Evolutionary conservation across 2,329 filamentous ascomycete genomes (phyloP).

Genomic region (Lasiodiplodia sp.): DNA sequence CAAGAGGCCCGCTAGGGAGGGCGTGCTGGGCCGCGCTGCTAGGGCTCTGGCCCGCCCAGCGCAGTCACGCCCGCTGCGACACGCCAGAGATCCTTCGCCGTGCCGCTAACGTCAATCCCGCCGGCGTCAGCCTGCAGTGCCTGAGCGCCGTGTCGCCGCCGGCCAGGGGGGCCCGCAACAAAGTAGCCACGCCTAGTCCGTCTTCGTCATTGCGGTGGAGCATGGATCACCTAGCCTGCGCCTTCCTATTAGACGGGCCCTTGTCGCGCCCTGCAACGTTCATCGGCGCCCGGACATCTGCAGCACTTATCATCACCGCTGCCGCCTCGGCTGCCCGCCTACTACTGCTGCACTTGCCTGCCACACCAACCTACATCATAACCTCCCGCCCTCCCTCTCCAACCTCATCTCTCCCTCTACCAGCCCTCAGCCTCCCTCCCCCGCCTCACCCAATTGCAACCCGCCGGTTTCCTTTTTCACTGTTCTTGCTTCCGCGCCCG

Average conservation of each 20-base stretch:
- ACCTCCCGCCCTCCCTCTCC: conserved; percentile 14
- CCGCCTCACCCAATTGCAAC: conserved; percentile 19
- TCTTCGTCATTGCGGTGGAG: conserved; percentile 27
- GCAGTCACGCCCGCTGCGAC: conserved; percentile 23
- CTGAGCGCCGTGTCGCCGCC: conserved; percentile 26
- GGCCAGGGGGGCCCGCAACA: conserved; percentile 27
- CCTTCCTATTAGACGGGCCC: conserved; percentile 31
- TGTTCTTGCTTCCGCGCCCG: neutral
- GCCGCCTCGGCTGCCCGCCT: conserved; percentile 26
- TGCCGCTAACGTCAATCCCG: conserved; percentile 29
- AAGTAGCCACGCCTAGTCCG: conserved; percentile 26
- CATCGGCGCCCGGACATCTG: conserved; percentile 26
- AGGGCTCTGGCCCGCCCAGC: conserved; percentile 23
- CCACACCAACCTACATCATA: conserved; percentile 23
- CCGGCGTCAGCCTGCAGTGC: conserved; percentile 26
- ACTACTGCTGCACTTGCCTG: conserved; percentile 22
- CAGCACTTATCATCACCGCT: conserved; percentile 31
- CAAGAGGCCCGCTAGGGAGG: conserved; percentile 17
- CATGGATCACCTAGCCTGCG: conserved; percentile 31
- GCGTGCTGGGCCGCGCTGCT: conserved; percentile 19
- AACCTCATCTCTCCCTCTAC: conserved; percentile 8
- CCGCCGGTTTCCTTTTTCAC: conserved; percentile 13
- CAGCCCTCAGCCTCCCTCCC: conserved; percentile 9
- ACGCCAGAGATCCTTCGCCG: conserved; percentile 21
- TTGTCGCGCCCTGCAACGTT: conserved; percentile 30